Conservation (phyloP, 331 rosid genomes). For the Spiraea crenata region DNA sequence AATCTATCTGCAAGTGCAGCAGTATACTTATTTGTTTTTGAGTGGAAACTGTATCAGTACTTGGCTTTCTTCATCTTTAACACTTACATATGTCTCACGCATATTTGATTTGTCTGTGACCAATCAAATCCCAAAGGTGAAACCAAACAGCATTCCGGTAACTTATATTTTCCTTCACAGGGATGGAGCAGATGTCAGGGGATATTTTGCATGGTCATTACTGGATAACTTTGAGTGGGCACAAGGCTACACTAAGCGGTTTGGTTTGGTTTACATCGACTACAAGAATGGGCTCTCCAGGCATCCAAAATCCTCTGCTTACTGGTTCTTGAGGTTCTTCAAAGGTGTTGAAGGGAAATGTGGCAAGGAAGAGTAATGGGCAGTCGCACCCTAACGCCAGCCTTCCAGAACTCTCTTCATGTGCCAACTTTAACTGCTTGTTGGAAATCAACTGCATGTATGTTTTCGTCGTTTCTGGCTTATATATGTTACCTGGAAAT, state of each 20-base stretch:
- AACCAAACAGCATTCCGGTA: neutral
- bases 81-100: neutral
- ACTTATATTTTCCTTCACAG: constrained; percentile 35
- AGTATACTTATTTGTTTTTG: neutral
- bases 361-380: constrained; percentile 53
- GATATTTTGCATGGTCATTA: constrained; percentile 94
- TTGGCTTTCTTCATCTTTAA: neutral
- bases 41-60: neutral
- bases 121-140: neutral
- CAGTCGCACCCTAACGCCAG: neutral
- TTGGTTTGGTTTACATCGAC: constrained; percentile 82
- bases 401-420: neutral
- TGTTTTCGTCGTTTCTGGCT: neutral
- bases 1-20: neutral
- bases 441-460: neutral
- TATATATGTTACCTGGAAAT: neutral
- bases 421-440: neutral
- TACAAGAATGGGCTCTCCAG: constrained; percentile 74
- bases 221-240: constrained; percentile 97
- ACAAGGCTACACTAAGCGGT: constrained; percentile 92
- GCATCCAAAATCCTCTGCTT: constrained; percentile 91
- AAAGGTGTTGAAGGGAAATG: constrained; percentile 48
- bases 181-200: constrained; percentile 87
- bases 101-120: neutral
- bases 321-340: constrained; percentile 79